Evolutionary conservation across 2,329 filamentous ascomycete species (phyloP), one percentile per base, ranked within the genome.

Genomic region (Trematosphaeria pertusa): DNA sequence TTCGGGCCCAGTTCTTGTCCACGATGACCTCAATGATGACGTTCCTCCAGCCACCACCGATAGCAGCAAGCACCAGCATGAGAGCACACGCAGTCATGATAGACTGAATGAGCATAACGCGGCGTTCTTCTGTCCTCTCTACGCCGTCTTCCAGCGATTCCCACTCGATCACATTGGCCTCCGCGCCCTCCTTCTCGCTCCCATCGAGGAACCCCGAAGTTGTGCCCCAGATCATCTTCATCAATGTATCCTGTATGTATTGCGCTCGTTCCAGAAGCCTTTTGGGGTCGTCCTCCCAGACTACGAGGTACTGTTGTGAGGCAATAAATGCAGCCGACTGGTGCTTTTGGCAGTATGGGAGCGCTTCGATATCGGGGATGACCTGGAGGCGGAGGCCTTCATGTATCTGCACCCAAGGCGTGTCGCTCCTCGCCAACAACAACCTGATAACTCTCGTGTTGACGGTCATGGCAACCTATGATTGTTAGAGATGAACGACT

Each of bases 251-350:
- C 70, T 93, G 87, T 49, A 93, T 91, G 24, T 80, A 79, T 63
- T 86, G 85, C 34, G 87, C 89, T 44, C 88, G 79, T 44, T 82
- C 74, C 4, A 91, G 78, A 7, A 93, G 75, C 61, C 90, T 84
- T 45, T 87, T 77, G 0, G 88, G 83, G 46, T 92, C 87, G 56
- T 93, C 89, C 56, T 93, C 89, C 89, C 89, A 94, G 1, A 93
- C 88, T 1, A 93, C 76, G 1, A 94, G 75, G 4, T 92, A 75
- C 4, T 83, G 83, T 52, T 89, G 85, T 0, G 82, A 83, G 2
- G 87, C 85, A 32, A 93, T 80, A 65, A 93, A 92, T 6, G 89
- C 89, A 10, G 88, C 89, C 56, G 88, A 91, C 65, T 93, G 89
- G 66, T 90, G 84, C 68, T 90, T 92, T 48, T 88, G 81, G 4